phyloP scores from a whole-genome alignment of 257 asterid genomes.

The Gentiana straminea region DNA sequence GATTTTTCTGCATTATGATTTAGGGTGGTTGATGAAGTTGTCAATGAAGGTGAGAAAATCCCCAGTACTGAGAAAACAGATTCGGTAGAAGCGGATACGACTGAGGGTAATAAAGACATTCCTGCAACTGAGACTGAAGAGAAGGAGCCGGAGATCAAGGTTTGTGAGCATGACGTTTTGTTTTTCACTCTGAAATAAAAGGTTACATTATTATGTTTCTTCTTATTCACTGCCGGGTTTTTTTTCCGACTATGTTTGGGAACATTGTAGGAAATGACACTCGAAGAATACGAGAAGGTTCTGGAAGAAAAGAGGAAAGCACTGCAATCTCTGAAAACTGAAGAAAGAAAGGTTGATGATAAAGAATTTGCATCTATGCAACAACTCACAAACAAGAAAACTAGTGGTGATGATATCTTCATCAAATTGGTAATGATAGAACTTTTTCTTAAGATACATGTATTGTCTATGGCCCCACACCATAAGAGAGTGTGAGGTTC shows the following conservation, averaged over 20 bases:
- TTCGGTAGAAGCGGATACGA: slow-evolving; percentile 31
- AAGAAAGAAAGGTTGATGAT: slow-evolving; percentile 78
- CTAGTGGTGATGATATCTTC: slow-evolving; percentile 40
- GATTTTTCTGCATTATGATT: background rate
- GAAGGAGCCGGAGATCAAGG: slow-evolving; percentile 74
- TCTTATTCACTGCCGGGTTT: background rate
- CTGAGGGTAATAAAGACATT: slow-evolving; percentile 45
- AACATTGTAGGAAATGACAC: slow-evolving; percentile 70
- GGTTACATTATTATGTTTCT: too few relatives aligned
- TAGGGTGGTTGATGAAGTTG: slow-evolving; percentile 46
- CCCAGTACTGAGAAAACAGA: slow-evolving; percentile 34
- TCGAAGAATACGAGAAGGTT: slow-evolving; percentile 83
- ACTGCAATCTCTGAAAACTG: slow-evolving; percentile 49
- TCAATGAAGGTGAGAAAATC: slow-evolving; percentile 47
- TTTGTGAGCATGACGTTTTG: slow-evolving; percentile 1
- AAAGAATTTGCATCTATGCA: slow-evolving; percentile 77
- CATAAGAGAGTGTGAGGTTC: too few relatives aligned
- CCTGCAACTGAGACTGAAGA: slow-evolving; percentile 43
- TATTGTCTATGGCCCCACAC: too few relatives aligned
- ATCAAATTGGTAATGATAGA: slow-evolving; percentile 52
- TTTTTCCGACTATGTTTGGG: too few relatives aligned
- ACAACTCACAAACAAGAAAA: slow-evolving; percentile 71
- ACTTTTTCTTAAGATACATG: too few relatives aligned
- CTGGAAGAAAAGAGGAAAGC: slow-evolving; percentile 17
- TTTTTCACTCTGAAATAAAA: too few relatives aligned